Evolutionary conservation across 345 rosid species (phyloP), one percentile per base, ranked within the genome.

Genomic region (Citrus glauca): DNA sequence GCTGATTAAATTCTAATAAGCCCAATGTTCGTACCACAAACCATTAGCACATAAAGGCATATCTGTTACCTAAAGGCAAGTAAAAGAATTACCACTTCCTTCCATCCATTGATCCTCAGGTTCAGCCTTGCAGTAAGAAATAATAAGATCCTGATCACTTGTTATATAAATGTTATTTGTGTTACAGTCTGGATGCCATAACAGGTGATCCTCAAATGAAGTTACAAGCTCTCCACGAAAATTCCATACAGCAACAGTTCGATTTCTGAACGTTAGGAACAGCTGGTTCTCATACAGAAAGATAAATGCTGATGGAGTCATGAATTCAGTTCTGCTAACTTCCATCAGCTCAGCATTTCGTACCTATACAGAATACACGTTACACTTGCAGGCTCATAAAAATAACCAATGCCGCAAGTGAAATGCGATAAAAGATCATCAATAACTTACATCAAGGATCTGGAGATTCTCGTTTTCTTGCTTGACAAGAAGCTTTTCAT

Each of bases 401-500:
- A 22, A 73, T 33, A 7, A 81, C 59, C 25, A 69, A 70, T 28
- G 74, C 62, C 14, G 71, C 50, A 56, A 37, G 25, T 42, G 20
- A 65, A 67, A 69, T 8, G n/a, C 28, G 59, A 24, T 45, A 76
- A 19, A 28, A n/a, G 27, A 16, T 5, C 66, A 35, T 9, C 56
- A n/a, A 45, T 33, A 65, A 82, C 98, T 82, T 80, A 94, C 99
- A 77, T 96, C 99, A 73, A 92, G 97, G 81, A 96, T 96, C 83
- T 96, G 99, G 72, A 96, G 99, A 83, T 96, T 91, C 87, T 96
- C 99, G 73, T 92, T 90, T 81, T 94, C 98, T 84, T 96, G 99
- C 88, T 95, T 95, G 75, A 95, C 98, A 86, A 95, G 99, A 83
- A 95, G 99, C 85, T 95, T 95, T 77, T 95, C 98, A 80, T 95